Conservation (phyloP, 495 filamentous ascomycete species). For the Staphylotrichum tortipilum region DNA sequence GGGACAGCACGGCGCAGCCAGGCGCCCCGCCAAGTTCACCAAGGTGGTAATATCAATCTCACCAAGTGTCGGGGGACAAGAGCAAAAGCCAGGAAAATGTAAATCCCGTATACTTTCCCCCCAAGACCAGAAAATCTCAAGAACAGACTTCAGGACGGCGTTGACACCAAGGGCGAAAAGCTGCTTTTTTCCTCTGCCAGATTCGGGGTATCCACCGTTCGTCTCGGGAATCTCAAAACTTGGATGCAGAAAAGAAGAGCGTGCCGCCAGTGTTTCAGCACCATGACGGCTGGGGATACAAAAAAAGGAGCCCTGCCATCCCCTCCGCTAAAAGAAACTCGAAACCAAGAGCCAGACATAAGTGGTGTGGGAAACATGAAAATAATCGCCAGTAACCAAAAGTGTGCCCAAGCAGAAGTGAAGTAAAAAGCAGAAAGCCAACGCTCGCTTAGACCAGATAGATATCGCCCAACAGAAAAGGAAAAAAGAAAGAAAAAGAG, state of each 20-base stretch:
- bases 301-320: not conserved
- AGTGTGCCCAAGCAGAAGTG: not conserved
- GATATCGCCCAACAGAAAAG: slow-evolving; percentile 10
- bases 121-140: not conserved
- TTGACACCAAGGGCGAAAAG: slow-evolving; percentile 12
- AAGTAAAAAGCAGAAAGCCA: slow-evolving; percentile 6
- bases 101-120: slow-evolving; percentile 5
- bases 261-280: slow-evolving; percentile 4
- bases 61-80: too few species aligned
- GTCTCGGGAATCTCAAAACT: not conserved
- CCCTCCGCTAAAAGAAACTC: slow-evolving; percentile 5
- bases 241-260: not conserved
- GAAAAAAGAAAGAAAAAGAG: slow-evolving; percentile 9
- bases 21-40: too few species aligned
- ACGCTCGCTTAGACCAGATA: slow-evolving; percentile 17
- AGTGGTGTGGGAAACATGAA: not conserved
- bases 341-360: not conserved
- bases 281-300: not conserved
- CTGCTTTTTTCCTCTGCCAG: slow-evolving; percentile 15
- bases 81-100: too few species aligned
- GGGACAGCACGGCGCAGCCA: too few species aligned
- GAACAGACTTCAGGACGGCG: not conserved
- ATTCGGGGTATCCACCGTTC: slow-evolving; percentile 14
- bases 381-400: too few species aligned
- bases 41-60: too few species aligned